These are phyloP conservation scores for Kalmusia sp. DNA, from an alignment of 2,329 filamentous ascomycete genomes.

Conservation along the genomic window DNA sequence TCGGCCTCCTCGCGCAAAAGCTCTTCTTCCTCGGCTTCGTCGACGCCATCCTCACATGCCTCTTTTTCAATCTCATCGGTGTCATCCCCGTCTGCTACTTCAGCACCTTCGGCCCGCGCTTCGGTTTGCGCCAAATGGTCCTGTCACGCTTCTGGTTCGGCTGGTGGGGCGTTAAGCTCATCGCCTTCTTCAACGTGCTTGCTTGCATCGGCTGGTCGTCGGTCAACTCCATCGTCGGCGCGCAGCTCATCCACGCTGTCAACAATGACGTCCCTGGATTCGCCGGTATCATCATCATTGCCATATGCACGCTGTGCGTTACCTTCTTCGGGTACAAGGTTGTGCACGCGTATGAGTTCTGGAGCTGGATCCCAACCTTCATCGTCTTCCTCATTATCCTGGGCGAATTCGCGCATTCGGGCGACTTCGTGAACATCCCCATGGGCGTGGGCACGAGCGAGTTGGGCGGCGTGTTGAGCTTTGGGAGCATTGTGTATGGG, in stretches of 20 bases:
- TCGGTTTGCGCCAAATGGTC: slow-evolving; percentile 81
- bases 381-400: slow-evolving; percentile 77
- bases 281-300: slow-evolving; percentile 78
- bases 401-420: slow-evolving; percentile 71
- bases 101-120: slow-evolving; percentile 76
- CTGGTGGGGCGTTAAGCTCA: slow-evolving; percentile 72
- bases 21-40: slow-evolving; percentile 75
- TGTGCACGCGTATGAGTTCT: slow-evolving; percentile 80
- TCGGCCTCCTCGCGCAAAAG: slow-evolving; percentile 74
- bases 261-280: slow-evolving; percentile 73
- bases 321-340: slow-evolving; percentile 79
- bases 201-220: slow-evolving; percentile 78
- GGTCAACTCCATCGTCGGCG: slow-evolving; percentile 81
- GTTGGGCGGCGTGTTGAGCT: slow-evolving; percentile 68
- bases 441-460: slow-evolving; percentile 66
- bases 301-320: slow-evolving; percentile 70
- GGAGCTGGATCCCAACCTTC: slow-evolving; percentile 74
- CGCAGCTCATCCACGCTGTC: slow-evolving; percentile 77
- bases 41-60: slow-evolving; percentile 73
- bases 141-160: slow-evolving; percentile 81
- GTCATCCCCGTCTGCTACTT: slow-evolving; percentile 77
- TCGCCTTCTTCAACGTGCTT: slow-evolving; percentile 74
- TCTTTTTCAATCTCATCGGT: slow-evolving; percentile 80
- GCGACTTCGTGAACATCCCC: slow-evolving; percentile 68
- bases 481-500: slow-evolving; percentile 70